Percentiles rank a stretch among this genome's conserved stretches.
Conservation (phyloP, 2,329 filamentous ascomycete species). For the Pyrenochaeta sp. region DNA sequence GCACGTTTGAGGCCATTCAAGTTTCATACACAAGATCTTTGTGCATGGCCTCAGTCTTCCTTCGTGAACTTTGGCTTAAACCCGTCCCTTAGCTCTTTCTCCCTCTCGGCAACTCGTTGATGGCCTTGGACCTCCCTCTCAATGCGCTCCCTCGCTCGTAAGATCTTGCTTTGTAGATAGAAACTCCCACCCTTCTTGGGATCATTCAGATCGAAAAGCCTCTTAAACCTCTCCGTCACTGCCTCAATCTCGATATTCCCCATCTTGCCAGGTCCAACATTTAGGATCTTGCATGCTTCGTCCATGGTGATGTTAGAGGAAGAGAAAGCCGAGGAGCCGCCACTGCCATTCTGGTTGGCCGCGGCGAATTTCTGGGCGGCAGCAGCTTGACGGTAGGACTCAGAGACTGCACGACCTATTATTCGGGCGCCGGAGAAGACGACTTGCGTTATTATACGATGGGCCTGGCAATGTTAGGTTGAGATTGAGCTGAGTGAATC, state of each 20-base stretch:
- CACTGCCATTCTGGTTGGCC: slow-evolving; percentile 70
- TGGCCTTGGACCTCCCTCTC: slow-evolving; percentile 83
- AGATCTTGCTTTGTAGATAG: slow-evolving; percentile 96
- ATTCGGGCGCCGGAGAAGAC: slow-evolving; percentile 90
- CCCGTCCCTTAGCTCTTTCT: slow-evolving; percentile 82
- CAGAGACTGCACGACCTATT: slow-evolving; percentile 88
- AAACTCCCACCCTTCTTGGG: slow-evolving; percentile 96
- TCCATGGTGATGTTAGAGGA: slow-evolving; percentile 86
- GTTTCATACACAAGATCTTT: neutral
- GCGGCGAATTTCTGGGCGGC: slow-evolving; percentile 84
- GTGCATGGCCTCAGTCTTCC: slow-evolving; percentile 58
- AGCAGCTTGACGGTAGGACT: slow-evolving; percentile 94
- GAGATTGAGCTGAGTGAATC: neutral
- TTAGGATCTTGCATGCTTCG: slow-evolving; percentile 96
- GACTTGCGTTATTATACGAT: slow-evolving; percentile 93
- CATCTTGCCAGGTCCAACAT: slow-evolving; percentile 86
- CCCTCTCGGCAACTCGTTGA: slow-evolving; percentile 73
- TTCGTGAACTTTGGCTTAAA: slow-evolving; percentile 97
- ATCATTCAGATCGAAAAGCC: slow-evolving; percentile 92
- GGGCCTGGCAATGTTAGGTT: slow-evolving; percentile 70
- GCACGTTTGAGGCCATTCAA: neutral
- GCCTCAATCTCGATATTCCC: slow-evolving; percentile 81
- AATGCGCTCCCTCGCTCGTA: slow-evolving; percentile 89
- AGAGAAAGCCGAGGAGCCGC: slow-evolving; percentile 60
- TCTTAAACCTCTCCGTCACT: slow-evolving; percentile 89